Conservation (phyloP, 129 eudicot species). For the Chrysanthemum seticuspe region DNA sequence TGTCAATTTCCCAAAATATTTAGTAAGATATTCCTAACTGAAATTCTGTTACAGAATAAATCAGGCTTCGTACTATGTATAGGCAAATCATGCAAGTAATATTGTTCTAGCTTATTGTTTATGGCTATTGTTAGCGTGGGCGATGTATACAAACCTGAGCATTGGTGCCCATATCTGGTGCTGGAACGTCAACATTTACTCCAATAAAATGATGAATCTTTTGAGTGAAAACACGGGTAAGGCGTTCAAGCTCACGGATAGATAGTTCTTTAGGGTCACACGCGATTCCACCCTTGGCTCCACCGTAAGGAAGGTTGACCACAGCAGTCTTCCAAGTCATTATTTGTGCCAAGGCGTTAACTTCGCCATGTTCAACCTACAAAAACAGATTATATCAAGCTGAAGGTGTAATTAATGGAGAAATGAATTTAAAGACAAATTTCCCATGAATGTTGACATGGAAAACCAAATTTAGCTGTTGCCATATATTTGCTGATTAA, state of each 20-base stretch:
- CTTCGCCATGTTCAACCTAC: conserved; percentile 79
- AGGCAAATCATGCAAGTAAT: not conserved
- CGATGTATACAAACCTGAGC: conserved; percentile 43
- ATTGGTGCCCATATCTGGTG: conserved; percentile 85
- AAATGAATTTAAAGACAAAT: not conserved
- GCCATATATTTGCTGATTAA: not conserved
- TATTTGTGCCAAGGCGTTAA: conserved; percentile 72
- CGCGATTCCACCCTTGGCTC: conserved; percentile 83
- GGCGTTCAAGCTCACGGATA: conserved; percentile 58
- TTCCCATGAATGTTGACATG: not conserved
- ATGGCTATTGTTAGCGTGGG: not conserved
- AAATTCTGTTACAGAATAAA: not conserved
- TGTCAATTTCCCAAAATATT: conserved; percentile 18
- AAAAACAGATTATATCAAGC: conserved; percentile 15
- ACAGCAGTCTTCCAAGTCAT: conserved; percentile 95
- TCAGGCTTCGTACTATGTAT: not conserved
- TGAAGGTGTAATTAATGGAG: not conserved
- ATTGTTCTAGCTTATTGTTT: not conserved
- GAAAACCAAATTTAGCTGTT: not conserved
- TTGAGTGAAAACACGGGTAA: conserved; percentile 80
- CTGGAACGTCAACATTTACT: conserved; percentile 60
- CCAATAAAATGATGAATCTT: conserved; percentile 82
- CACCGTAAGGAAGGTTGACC: conserved; percentile 71
- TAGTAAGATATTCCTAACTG: not conserved
- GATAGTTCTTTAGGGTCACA: conserved; percentile 53